Conservation (phyloP, 1,139 yeast genomes). For the Zygosaccharomyces sapae region DNA sequence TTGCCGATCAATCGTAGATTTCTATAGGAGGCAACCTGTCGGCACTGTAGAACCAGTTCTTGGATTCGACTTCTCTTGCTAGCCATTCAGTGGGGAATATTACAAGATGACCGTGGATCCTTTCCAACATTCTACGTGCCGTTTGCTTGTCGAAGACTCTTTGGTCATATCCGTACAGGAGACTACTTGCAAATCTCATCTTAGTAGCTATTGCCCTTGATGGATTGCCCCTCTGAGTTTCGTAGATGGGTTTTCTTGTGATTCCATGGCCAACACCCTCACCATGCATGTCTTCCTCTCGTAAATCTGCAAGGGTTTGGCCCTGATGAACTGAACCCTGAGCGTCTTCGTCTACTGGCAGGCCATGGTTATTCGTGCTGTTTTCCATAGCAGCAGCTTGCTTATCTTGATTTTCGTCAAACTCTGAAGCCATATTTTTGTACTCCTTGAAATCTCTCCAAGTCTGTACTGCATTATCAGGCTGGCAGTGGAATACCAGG, state of each 20-base stretch:
- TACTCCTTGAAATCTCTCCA: conserved; percentile 88
- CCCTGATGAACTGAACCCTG: conserved; percentile 15
- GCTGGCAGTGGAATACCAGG: conserved; percentile 87
- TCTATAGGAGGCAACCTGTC: conserved; percentile 95
- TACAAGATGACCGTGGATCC: conserved; percentile 86
- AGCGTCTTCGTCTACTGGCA: conserved; percentile 5
- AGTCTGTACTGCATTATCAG: conserved; percentile 79
- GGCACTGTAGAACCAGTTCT: conserved; percentile 92
- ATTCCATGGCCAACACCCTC: conserved; percentile 1
- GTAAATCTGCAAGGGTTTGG: conserved; percentile 14
- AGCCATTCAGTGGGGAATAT: conserved; percentile 91
- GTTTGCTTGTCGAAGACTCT: conserved; percentile 68
- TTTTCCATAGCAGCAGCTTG: conserved; percentile 18
- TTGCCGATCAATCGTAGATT: conserved; percentile 62
- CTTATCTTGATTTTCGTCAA: conserved; percentile 48
- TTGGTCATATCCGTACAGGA: conserved; percentile 37
- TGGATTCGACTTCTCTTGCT: conserved; percentile 75
- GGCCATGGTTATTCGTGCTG: no score
- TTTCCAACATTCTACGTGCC: conserved; percentile 67
- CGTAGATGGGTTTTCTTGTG: conserved; percentile 3
- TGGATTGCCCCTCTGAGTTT: conserved; percentile 3
- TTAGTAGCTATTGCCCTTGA: conserved; percentile 22
- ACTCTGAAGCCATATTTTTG: conserved; percentile 54
- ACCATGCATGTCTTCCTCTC: conserved; percentile 11
- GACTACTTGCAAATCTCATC: conserved; percentile 32